Conservation (phyloP, 2,329 filamentous ascomycete genomes). For the Ophiosphaerella herpotricha region DNA sequence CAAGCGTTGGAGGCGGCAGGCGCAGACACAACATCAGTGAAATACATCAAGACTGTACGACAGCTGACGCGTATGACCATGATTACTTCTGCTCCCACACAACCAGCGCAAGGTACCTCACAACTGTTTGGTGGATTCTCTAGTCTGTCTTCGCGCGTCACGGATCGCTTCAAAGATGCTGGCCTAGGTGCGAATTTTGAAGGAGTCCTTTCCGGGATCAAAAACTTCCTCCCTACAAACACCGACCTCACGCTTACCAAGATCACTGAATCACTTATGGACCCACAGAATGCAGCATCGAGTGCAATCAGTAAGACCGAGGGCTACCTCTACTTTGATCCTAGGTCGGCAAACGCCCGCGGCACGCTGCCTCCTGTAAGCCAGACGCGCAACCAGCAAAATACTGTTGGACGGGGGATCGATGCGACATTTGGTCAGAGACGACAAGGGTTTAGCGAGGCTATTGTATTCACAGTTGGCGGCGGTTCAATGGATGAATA, state of each 20-base stretch:
- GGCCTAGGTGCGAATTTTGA: constrained; percentile 88
- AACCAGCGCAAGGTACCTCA: constrained; percentile 66
- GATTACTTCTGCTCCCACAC: constrained; percentile 80
- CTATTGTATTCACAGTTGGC: constrained; percentile 88
- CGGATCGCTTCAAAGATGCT: constrained; percentile 91
- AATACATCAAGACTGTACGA: constrained; percentile 81
- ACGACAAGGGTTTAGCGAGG: constrained; percentile 85
- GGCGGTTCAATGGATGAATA: constrained; percentile 99
- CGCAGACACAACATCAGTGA: constrained; percentile 74
- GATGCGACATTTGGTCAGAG: constrained; percentile 88
- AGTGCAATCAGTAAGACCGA: constrained; percentile 96
- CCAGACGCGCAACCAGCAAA: constrained; percentile 51
- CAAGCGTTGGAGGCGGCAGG: constrained; percentile 78
- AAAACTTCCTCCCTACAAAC: constrained; percentile 96
- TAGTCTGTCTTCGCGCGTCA: constrained; percentile 86
- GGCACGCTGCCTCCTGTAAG: constrained; percentile 87
- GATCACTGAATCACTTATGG: constrained; percentile 98
- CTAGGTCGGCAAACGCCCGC: constrained; percentile 86
- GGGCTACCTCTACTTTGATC: constrained; percentile 96
- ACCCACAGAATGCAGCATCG: constrained; percentile 84
- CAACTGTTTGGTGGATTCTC: constrained; percentile 94
- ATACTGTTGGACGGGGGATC: constrained; percentile 61
- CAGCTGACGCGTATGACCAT: constrained; percentile 98
- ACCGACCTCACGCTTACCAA: constrained; percentile 96
- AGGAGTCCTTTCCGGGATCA: constrained; percentile 91